phyloP scores from a whole-genome alignment of 73 alveolate species.

The Paramecium primaurelia region DNA sequence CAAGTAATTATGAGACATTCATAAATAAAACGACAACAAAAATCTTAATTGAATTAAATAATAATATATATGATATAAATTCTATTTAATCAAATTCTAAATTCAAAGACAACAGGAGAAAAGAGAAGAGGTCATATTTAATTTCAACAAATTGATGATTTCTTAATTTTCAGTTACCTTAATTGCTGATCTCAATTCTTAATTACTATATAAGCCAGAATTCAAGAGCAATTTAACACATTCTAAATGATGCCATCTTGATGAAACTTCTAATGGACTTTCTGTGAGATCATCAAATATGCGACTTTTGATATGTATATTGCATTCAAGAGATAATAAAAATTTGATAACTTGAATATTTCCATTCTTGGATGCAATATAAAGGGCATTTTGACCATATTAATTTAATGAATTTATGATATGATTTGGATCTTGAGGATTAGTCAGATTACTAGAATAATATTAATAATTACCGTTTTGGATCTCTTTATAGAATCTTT shows the following conservation, averaged over 20 bases:
- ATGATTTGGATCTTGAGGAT: constrained; percentile 15
- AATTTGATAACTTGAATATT: neutral
- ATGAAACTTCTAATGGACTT: constrained; percentile 4
- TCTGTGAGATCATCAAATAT: neutral
- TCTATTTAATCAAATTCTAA: neutral
- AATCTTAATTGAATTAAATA: too few species aligned
- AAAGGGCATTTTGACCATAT: constrained; percentile 30
- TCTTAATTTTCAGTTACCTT: neutral
- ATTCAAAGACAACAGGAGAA: neutral
- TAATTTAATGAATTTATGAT: neutral
- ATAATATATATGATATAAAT: neutral
- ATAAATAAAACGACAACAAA: too few species aligned
- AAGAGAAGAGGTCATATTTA: neutral
- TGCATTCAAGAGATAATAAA: neutral
- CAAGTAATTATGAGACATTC: too few species aligned
- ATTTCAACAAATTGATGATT: neutral
- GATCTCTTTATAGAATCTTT: neutral
- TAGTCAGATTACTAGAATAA: neutral
- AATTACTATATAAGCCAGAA: neutral
- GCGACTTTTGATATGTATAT: neutral
- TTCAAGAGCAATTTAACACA: neutral
- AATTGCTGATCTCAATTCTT: constrained; percentile 4
- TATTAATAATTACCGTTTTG: neutral
- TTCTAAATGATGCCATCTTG: constrained; percentile 27
- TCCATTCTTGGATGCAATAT: constrained; percentile 10